Evolutionary conservation across 495 filamentous ascomycete genomes (phyloP), one percentile per base, ranked within the genome.

Genomic region (Neurospora sp.): DNA sequence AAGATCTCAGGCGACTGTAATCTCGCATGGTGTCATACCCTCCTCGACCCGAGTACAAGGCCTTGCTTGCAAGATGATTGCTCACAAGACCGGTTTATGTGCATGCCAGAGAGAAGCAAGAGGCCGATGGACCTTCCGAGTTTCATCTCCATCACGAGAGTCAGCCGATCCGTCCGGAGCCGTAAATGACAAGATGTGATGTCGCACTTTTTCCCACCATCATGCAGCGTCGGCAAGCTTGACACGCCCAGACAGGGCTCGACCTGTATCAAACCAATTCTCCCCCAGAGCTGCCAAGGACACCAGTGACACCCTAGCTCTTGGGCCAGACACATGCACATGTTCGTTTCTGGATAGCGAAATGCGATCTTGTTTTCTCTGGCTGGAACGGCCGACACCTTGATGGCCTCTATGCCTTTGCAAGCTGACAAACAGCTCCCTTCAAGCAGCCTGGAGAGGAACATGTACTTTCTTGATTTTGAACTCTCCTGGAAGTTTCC

Each of bases 11-110:
- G 42, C 59, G 69, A 77, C 74, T 37, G 35, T 72, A 74, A 77
- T 75, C 44, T 75, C 61, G 61, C 53, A 70, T 77, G 48, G 74
- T 69, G 16, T 71, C 72, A 77, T 72, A 66, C 53, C 27, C 27
- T 31, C 27, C 27, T 42, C 71, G 48, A 70, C 69, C 4, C 22
- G 71, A 39, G 31, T 38, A 42, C 35, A 40, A 40, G 20, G 31
- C 48, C 66, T 8, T 68, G 70, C 70, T 35, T 66, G 3, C 27
- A 66, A 35, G 20, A 37, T 37, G 27, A 66, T 66, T 66, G 53
- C 70, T 37, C 39, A 37, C 42, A 69, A 31, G 31, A 71, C 41
- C 70, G 27, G 8, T 18, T 71, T 41, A 66, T 37, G 53, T 66
- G 27, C 53, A 66, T 18, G 5, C 20, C 48, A 37, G 22, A 35